A percentile compares a stretch with the other conserved stretches of the same genome.
Evolutionary conservation across 495 filamentous ascomycete species (phyloP).

Genomic region (Penicillium steckii): DNA sequence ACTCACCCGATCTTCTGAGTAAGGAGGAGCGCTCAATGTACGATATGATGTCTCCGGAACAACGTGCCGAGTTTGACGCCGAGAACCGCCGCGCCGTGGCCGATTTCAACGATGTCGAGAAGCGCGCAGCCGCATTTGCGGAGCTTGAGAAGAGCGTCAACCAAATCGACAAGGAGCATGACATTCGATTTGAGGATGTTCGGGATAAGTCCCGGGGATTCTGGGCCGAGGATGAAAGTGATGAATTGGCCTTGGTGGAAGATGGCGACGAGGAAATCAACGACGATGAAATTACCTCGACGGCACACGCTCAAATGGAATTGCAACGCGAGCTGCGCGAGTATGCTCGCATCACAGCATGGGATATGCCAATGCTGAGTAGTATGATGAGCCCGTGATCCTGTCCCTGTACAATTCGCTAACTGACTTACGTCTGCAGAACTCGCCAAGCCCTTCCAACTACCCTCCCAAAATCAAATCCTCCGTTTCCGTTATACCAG

Average conservation of each 20-base stretch:
- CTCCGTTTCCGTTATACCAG: constrained; percentile 96
- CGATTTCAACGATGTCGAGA: constrained; percentile 38
- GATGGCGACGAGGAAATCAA: constrained; percentile 65
- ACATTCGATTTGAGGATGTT: constrained; percentile 36
- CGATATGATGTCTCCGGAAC: constrained; percentile 46
- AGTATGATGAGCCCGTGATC: constrained; percentile 54
- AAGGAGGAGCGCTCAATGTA: constrained; percentile 47
- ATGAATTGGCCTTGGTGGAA: constrained; percentile 48
- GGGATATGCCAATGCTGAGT: constrained; percentile 92
- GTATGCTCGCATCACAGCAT: constrained; percentile 82
- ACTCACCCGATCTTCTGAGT: constrained; percentile 39
- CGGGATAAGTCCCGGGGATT: constrained; percentile 36
- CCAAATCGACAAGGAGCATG: constrained; percentile 33
- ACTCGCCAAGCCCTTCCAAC: constrained; percentile 73
- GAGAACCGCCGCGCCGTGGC: constrained; percentile 36
- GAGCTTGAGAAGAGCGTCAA: constrained; percentile 31
- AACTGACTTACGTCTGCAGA: constrained; percentile 47
- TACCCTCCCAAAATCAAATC: constrained; percentile 61
- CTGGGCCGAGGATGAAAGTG: constrained; percentile 54
- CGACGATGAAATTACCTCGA: constrained; percentile 77
- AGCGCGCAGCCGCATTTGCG: constrained; percentile 29
- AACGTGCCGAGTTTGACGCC: constrained; percentile 43
- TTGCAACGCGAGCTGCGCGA: constrained; percentile 86
- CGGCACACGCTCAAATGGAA: constrained; percentile 84
- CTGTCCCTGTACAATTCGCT: constrained; percentile 14